A percentile compares a stretch with the other conserved stretches of the same genome.
Evolutionary conservation across 371 early-diverging fungal genomes (phyloP).

Genomic region (Mortierella sp.): DNA sequence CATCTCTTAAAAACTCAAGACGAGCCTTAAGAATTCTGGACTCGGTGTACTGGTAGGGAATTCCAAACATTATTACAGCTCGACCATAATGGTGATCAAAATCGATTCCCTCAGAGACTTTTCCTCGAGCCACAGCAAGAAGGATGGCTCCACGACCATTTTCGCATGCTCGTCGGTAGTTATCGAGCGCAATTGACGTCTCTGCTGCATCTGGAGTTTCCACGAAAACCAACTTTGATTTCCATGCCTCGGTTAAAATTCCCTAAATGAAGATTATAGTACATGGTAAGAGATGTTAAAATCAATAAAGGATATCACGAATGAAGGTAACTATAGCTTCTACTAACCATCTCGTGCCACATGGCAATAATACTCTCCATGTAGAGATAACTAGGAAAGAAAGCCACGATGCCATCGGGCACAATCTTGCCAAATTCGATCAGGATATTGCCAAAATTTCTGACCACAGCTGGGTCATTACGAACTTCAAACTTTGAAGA

Average conservation of each 20-base stretch:
- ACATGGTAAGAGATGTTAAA: background rate
- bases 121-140: conserved; percentile 99
- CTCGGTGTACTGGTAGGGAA: conserved; percentile 99
- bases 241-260: conserved; percentile 94
- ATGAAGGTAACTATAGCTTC: background rate
- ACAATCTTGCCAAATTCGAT: conserved; percentile 95
- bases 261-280: conserved; percentile 63
- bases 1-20: conserved; percentile 95
- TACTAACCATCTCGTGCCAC: conserved; percentile 94
- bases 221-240: conserved; percentile 98
- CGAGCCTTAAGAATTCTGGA: conserved; percentile 96
- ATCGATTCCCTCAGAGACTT: conserved; percentile 99
- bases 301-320: background rate
- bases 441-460: conserved; percentile 99
- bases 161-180: conserved; percentile 97
- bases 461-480: conserved; percentile 98
- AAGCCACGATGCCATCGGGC: conserved; percentile 99
- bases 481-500: conserved; percentile 98
- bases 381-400: conserved; percentile 99
- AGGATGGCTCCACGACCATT: conserved; percentile 99
- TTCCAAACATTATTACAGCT: conserved; percentile 99
- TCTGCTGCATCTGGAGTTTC: conserved; percentile 99
- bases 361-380: conserved; percentile 99
- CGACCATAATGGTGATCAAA: conserved; percentile 99
- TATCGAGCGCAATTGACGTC: conserved; percentile 95